Conservation (phyloP, 495 filamentous ascomycete species). For the Acidomyces sp. region DNA sequence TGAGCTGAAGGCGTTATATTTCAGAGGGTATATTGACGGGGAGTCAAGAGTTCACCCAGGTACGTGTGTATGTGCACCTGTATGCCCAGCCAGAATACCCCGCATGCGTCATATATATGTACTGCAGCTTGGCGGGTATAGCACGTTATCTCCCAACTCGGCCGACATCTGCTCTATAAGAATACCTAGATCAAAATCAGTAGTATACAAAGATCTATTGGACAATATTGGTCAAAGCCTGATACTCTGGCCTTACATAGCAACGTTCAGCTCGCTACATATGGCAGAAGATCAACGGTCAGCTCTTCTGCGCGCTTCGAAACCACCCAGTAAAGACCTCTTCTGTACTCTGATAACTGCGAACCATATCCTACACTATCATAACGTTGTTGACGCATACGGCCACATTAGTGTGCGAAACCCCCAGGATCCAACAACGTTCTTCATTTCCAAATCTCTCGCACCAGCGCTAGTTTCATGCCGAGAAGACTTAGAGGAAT, state of each 20-base stretch:
- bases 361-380: conserved; percentile 32
- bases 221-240: too few relatives aligned
- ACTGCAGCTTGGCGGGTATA: not conserved
- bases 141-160: too few relatives aligned
- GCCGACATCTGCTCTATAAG: not conserved
- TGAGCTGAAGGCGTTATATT: not conserved
- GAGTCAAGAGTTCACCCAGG: not conserved
- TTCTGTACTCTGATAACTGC: conserved; percentile 30
- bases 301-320: conserved; percentile 15
- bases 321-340: conserved; percentile 20
- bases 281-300: conserved; percentile 10
- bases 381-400: conserved; percentile 38
- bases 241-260: not conserved
- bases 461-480: conserved; percentile 25
- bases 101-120: not conserved
- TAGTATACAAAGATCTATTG: too few relatives aligned
- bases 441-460: conserved; percentile 25
- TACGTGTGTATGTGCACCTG: not conserved
- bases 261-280: not conserved
- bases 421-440: conserved; percentile 25
- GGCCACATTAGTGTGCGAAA: conserved; percentile 29
- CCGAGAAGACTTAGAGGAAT: conserved; percentile 25
- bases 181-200: not conserved
- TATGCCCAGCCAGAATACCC: not conserved
- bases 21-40: not conserved